Percentiles rank a stretch among this genome's conserved stretches.
phyloP scores from a whole-genome alignment of 495 filamentous ascomycete species.

The Penicillium ucsense region DNA sequence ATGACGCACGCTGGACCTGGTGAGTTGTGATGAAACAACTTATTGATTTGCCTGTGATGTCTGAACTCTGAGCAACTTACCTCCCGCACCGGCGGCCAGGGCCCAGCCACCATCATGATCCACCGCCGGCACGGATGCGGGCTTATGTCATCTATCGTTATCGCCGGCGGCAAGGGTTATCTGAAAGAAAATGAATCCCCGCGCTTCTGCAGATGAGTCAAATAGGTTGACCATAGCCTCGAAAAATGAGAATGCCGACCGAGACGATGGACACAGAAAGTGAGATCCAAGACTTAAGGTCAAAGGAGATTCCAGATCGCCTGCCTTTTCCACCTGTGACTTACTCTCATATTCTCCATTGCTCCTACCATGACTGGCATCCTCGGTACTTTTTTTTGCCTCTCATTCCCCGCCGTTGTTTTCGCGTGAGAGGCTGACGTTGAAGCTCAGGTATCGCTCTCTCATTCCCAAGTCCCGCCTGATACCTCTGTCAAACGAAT shows the following conservation, averaged over 20 bases:
- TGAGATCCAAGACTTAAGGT: conserved; percentile 6
- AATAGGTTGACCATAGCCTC: not conserved
- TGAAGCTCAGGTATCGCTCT: conserved; percentile 55
- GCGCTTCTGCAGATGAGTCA: conserved; percentile 2
- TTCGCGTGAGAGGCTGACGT: not conserved
- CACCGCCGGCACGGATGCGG: not conserved
- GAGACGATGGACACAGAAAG: conserved; percentile 17
- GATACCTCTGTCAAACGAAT: conserved; percentile 63
- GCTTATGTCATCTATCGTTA: conserved; percentile 18
- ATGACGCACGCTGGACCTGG: not conserved
- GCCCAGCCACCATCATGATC: no score
- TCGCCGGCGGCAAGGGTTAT: conserved; percentile 11
- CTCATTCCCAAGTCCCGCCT: conserved; percentile 75
- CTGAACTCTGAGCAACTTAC: not conserved
- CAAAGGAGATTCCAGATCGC: conserved; percentile 16
- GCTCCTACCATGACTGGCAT: conserved; percentile 90
- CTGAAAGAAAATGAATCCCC: conserved; percentile 16
- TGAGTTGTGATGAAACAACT: conserved; percentile 7
- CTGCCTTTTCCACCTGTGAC: conserved; percentile 76
- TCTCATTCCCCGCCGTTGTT: not conserved
- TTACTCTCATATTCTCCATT: conserved; percentile 80
- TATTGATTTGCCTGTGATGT: not conserved
- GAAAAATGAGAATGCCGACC: conserved; percentile 19
- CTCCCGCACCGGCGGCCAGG: no score
- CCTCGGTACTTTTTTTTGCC: conserved; percentile 32